A percentile compares a stretch with the other conserved stretches of the same genome.
These are phyloP conservation scores for Septoria petroselini DNA, from an alignment of 2,329 filamentous ascomycete genomes.

Conservation along the genomic window DNA sequence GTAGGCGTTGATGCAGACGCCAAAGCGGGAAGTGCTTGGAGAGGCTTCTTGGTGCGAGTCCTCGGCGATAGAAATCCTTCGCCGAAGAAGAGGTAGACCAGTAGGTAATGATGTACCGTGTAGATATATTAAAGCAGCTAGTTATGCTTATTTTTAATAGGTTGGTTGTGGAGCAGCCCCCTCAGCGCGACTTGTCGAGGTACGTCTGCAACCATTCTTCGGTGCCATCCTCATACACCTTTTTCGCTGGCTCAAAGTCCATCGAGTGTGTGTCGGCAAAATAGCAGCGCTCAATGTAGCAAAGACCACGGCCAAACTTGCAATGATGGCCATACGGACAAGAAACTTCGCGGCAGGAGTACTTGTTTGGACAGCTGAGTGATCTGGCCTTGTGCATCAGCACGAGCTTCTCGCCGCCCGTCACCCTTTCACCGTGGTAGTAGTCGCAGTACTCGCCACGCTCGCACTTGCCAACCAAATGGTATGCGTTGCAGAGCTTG, in stretches of 20 bases:
- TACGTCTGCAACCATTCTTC: conserved; percentile 33
- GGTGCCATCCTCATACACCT: conserved; percentile 31
- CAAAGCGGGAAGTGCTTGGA: background rate
- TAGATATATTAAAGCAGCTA: conserved; percentile 1
- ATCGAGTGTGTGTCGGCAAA: conserved; percentile 40
- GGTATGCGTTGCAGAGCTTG: conserved; percentile 41
- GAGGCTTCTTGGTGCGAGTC: background rate
- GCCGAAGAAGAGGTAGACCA: background rate
- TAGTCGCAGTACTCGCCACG: conserved; percentile 45
- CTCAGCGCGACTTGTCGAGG: conserved; percentile 23
- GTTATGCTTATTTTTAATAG: background rate
- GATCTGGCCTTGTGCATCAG: conserved; percentile 45
- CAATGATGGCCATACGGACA: conserved; percentile 46
- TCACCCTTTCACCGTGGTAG: conserved; percentile 43
- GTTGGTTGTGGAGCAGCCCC: background rate
- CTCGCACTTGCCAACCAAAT: conserved; percentile 40
- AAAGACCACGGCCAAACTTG: conserved; percentile 38
- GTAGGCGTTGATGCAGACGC: conserved; percentile 3
- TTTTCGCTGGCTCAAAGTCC: conserved; percentile 30
- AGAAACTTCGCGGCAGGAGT: conserved; percentile 19
- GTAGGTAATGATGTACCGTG: background rate
- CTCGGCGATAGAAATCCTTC: conserved; percentile 2
- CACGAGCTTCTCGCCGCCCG: conserved; percentile 39
- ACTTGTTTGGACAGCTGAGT: conserved; percentile 38
- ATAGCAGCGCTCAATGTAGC: conserved; percentile 42